Evolutionary conservation across 306 rosid species (phyloP).

Genomic region (Prunus mongolica): DNA sequence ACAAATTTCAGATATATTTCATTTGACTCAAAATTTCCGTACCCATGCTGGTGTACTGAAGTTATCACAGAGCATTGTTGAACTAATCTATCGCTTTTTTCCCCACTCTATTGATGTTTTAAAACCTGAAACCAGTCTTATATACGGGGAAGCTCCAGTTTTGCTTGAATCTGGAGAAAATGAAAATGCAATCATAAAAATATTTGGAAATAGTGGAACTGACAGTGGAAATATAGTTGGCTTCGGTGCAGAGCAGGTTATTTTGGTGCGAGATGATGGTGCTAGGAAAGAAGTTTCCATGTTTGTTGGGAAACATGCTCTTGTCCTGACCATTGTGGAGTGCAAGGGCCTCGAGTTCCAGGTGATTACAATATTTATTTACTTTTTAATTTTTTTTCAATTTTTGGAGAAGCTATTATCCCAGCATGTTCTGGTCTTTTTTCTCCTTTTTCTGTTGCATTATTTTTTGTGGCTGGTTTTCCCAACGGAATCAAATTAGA

Average conservation of each 20-base stretch:
- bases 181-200: conserved; percentile 58
- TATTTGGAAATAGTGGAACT: conserved; percentile 54
- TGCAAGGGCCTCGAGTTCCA: conserved; percentile 93
- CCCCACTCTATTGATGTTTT: conserved; percentile 59
- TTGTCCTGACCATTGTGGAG: conserved; percentile 65
- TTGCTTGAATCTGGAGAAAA: conserved; percentile 47
- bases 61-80: conserved; percentile 62
- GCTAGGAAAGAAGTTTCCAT: conserved; percentile 40
- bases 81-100: conserved; percentile 63
- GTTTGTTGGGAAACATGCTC: conserved; percentile 68
- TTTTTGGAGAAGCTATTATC: too few species aligned
- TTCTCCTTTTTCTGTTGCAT: not conserved
- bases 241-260: conserved; percentile 82
- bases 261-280: conserved; percentile 68
- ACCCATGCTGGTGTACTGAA: conserved; percentile 72
- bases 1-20: conserved; percentile 40
- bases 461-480: not conserved
- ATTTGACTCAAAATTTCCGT: conserved; percentile 62
- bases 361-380: conserved; percentile 29
- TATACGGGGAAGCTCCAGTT: conserved; percentile 65
- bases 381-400: not conserved
- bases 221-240: conserved; percentile 47
- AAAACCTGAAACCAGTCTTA: conserved; percentile 69
- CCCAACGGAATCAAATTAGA: not conserved
- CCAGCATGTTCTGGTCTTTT: not conserved